Evolutionary conservation across 805 yeast genomes (phyloP), one percentile per base, ranked within the genome.

Genomic region (Alloascoidea hylecoeti): DNA sequence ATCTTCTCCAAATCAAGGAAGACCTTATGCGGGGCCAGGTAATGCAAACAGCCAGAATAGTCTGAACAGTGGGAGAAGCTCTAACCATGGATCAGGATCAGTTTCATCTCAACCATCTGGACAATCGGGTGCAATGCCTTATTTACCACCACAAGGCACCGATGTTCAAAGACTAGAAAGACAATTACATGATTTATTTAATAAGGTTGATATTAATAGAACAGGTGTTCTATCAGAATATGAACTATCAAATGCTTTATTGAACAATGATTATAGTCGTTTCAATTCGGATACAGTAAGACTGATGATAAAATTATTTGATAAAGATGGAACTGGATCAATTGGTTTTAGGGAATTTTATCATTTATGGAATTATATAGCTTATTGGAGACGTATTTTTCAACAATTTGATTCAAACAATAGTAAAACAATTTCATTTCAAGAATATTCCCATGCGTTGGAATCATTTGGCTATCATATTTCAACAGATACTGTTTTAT

Each of bases 401-500:
- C 55, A 66, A 15, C 64, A 63, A 38, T 71, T 67, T 15, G 76
- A 71, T 42, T 43, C 55, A 3, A 60, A 68, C 45, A 57, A 56
- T 40, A 63, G 68, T 18, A 67, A 71, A 0, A 70, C 60, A 46
- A 68, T 71, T 14, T 63, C 73, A 6, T 71, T 70, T 49, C 72
- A 72, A 4, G 77, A 71, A 49, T 70, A 63, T 44, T 72, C 69
- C 43, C 54, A 60, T 16, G 61, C 72, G 23, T 46, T 71, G 17
- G 67, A 66, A 38, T 66, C 66, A 43, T 70, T 71, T 38, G 76
- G 76, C 1, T 71, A 70, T 49, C 63, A 66, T 39, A 49, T 71
- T 19, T 64, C 68, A 39, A 64, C 69, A 5, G 73, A 68, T 49
- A 57, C 68, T 39, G 71, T 67, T n/a, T 57, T 70, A 34, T 68